Conservation (phyloP, 345 rosid species). For the Xanthoceras sorbifolium region DNA sequence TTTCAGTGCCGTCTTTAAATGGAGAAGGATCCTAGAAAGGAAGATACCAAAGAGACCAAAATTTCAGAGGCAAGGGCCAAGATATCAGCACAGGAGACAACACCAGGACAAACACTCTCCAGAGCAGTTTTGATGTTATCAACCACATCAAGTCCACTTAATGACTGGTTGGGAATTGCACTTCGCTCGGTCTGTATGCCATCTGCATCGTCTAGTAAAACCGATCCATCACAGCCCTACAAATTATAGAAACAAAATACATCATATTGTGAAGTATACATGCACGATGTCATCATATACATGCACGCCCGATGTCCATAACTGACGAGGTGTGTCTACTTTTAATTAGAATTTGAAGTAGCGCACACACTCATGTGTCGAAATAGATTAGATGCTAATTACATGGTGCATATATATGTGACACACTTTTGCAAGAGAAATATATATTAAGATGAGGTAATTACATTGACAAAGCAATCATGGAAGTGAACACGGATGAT, state of each 20-base stretch:
- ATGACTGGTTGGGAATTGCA: conserved; percentile 36
- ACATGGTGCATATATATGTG: too few species aligned
- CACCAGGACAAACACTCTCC: conserved; percentile 52
- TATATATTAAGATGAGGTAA: background rate
- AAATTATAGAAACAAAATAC: background rate
- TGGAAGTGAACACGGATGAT: conserved; percentile 39
- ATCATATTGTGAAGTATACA: too few species aligned
- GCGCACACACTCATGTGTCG: too few species aligned
- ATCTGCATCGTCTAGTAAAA: conserved; percentile 42
- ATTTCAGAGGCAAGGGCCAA: conserved; percentile 52
- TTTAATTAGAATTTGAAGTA: too few species aligned
- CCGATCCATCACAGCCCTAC: conserved; percentile 62
- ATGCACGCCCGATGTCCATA: too few species aligned
- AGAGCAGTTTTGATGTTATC: conserved; percentile 54
- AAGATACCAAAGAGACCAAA: conserved; percentile 44
- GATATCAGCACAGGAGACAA: conserved; percentile 68
- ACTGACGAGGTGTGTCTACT: too few species aligned
- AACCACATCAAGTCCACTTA: conserved; percentile 32
- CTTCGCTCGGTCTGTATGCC: conserved; percentile 36
- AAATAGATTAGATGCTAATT: too few species aligned
- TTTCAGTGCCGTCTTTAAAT: too few species aligned
- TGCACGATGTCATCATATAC: too few species aligned
- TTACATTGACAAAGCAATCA: conserved; percentile 43
- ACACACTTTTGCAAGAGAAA: too few species aligned
- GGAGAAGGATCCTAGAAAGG: too few species aligned